Base-by-base conservation (phyloP, 1,284 basidiomycete species). In the Vanrija pseudolonga region DNA sequence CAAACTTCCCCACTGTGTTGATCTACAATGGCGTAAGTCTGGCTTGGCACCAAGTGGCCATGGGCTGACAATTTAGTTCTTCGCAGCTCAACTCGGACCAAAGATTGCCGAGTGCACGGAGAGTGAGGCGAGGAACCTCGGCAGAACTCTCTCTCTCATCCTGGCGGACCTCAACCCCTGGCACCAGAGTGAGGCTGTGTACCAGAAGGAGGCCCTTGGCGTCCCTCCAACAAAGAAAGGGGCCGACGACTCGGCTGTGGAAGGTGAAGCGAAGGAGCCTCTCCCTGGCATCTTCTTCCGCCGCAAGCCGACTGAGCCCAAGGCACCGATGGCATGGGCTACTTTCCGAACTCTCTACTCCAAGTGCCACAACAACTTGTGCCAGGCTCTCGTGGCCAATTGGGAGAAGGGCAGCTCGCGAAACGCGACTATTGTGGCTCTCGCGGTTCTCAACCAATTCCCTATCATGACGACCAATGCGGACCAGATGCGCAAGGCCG, bases 121-220 rank as follows among this genome's bases (percentile, higher is more conserved):
- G 78, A 91, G 90, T 65, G 95, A 99, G 76, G 93, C 93, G 7
- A 85, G 88, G 53, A 98, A 97, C 75, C 94, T 94, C 68, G 93
- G 90, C 22, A 89, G 88, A 38, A 96, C 95, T 77, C 77, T 98
- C 32, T 80, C 84, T 28, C 87, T 88, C 4, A 82, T 93, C 51
- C 78, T 95, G 58, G 80, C 80, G 18, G 92, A 93, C 67, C 77
- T 89, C 12, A 80, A 81, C 68, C 82, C 81, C 47, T 97, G 92
- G 93, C 83, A 84, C 67, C 78, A 81, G 42, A 83, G 87, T 59
- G 86, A 90, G 57, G 64, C 70, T 6, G 53, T 56, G 11, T 82
- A 77, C 62, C 62, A 66, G 18, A 64, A 69, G 17, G 77, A 81
- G 55, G 81, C 78, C 0, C 66, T 80, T 11, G 80, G 80, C 14